phyloP scores from a whole-genome alignment of 148 eudicot species.

The Limonium bicolor region DNA sequence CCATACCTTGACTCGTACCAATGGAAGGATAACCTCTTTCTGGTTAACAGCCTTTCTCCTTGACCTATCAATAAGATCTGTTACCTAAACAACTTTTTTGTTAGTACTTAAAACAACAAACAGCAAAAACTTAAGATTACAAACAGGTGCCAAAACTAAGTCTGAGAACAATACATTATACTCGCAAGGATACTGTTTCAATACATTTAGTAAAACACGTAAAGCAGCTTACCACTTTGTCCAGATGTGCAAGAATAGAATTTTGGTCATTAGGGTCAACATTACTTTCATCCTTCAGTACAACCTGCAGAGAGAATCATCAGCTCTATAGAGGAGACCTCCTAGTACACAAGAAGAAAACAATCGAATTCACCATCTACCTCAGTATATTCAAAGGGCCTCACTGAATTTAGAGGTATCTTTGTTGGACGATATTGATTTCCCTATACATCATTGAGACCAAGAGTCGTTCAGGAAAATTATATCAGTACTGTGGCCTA shows the following conservation, averaged over 20 bases:
- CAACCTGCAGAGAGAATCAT: conserved; percentile 44
- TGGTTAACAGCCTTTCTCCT: conserved; percentile 28
- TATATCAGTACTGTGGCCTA: too few species aligned
- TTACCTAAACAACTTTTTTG: conserved; percentile 39
- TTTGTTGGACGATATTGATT: conserved; percentile 97
- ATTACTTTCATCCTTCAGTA: conserved; percentile 67
- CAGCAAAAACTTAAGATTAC: too few species aligned
- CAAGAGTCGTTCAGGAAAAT: not conserved
- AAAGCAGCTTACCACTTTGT: conserved; percentile 53
- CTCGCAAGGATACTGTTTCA: too few species aligned
- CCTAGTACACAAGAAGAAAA: too few species aligned
- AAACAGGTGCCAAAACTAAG: too few species aligned
- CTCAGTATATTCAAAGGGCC: conserved; percentile 95
- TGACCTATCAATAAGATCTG: conserved; percentile 64
- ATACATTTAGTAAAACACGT: too few species aligned
- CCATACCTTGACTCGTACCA: conserved; percentile 79
- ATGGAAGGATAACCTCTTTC: conserved; percentile 63
- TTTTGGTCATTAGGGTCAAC: conserved; percentile 84
- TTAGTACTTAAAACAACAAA: conserved; percentile 3
- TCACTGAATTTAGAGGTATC: conserved; percentile 85
- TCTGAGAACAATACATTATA: not conserved
- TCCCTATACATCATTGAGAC: conserved; percentile 33
- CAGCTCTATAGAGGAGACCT: too few species aligned
- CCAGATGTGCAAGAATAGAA: conserved; percentile 89
- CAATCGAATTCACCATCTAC: too few species aligned